phyloP scores from a whole-genome alignment of 1,284 basidiomycete species.

The Leccinum ponderosum region DNA sequence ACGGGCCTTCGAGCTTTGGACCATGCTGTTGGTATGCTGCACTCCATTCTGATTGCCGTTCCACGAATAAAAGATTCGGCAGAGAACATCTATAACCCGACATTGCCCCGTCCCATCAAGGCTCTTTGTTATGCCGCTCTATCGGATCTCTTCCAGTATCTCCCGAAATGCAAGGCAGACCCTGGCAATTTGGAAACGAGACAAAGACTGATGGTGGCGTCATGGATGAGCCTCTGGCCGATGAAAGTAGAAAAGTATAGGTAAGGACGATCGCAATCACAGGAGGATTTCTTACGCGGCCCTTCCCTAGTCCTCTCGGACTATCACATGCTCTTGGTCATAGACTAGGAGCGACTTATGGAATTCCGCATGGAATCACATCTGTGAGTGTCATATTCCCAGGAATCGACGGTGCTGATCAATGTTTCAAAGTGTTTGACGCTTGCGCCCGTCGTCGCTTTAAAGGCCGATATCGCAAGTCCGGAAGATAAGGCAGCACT shows the following conservation, averaged over 20 bases:
- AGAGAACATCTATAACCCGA: conserved; percentile 72
- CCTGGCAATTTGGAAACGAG: conserved; percentile 58
- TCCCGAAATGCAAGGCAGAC: conserved; percentile 63
- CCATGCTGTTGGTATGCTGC: conserved; percentile 67
- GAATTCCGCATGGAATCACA: conserved; percentile 81
- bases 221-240: conserved; percentile 82
- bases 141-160: conserved; percentile 71
- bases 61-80: conserved; percentile 1
- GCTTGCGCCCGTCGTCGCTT: conserved; percentile 59
- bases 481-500: conserved; percentile 60
- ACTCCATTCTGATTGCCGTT: conserved; percentile 1
- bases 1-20: conserved; percentile 77
- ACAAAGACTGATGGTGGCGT: conserved; percentile 71
- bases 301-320: conserved; percentile 54
- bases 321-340: conserved; percentile 77
- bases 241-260: conserved; percentile 53
- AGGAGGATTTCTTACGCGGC: neutral
- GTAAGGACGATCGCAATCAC: conserved; percentile 33
- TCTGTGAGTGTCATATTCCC: conserved; percentile 48
- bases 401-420: conserved; percentile 7
- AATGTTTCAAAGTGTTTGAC: conserved; percentile 62
- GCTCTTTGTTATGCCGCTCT: conserved; percentile 67
- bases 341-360: conserved; percentile 73
- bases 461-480: conserved; percentile 57
- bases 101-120: conserved; percentile 59